A percentile compares a stretch with the other conserved stretches of the same genome.
These are phyloP conservation scores for Chlamydomonas sphaeroides DNA, from an alignment of 139 green algal genomes.

Conservation along the genomic window DNA sequence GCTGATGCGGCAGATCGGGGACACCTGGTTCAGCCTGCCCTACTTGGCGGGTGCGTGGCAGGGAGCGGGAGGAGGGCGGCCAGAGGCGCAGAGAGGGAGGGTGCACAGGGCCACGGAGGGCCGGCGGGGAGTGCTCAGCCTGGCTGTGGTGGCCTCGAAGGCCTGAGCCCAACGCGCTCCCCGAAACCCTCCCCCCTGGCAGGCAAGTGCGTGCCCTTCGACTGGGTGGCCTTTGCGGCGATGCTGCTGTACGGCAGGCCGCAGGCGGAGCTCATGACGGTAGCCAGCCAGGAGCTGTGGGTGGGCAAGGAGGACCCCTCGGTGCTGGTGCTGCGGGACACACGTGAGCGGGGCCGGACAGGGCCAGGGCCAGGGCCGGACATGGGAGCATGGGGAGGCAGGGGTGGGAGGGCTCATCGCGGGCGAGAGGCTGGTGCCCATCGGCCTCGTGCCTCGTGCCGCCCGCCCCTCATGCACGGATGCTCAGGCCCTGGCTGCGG, in stretches of 20 bases:
- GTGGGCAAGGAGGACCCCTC: constrained; percentile 44
- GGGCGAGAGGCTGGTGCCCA: no score
- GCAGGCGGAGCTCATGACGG: background rate
- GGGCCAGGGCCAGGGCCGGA: no score
- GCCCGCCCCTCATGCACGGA: no score
- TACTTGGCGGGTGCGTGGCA: constrained; percentile 36
- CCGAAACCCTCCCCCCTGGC: background rate
- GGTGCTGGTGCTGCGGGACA: constrained; percentile 43
- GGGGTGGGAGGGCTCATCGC: no score
- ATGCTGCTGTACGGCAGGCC: constrained; percentile 51
- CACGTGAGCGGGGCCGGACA: constrained; percentile 5
- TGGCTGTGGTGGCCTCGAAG: no score
- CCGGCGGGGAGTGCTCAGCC: no score
- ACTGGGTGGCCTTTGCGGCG: constrained; percentile 54
- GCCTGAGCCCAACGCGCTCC: no score
- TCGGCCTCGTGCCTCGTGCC: no score
- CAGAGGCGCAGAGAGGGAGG: background rate
- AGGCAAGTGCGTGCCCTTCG: constrained; percentile 62
- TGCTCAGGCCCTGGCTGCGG: no score
- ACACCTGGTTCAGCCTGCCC: constrained; percentile 45
- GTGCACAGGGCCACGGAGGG: no score
- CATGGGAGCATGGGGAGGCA: background rate
- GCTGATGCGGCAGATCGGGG: constrained; percentile 33
- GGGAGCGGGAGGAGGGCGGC: background rate
- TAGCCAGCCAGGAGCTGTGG: constrained; percentile 39